These are phyloP conservation scores for Ogataea zsoltii DNA, from an alignment of 805 yeast species.

Conservation along the genomic window DNA sequence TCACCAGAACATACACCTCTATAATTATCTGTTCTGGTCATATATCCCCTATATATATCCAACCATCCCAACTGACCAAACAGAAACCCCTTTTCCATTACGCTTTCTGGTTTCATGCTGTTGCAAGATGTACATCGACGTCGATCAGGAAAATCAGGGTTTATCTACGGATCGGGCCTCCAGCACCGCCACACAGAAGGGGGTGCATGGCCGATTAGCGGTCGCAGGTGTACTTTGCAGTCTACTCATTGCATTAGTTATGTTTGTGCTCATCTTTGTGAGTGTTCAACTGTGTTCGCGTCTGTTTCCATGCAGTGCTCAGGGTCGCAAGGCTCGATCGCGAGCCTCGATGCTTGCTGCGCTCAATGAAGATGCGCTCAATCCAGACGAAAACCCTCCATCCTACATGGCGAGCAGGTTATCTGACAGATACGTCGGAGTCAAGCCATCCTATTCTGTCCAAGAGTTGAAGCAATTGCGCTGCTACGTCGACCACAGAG, in stretches of 20 bases:
- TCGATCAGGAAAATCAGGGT: neutral
- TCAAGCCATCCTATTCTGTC: constrained; percentile 18
- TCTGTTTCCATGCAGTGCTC: constrained; percentile 5
- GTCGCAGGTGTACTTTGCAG: constrained; percentile 11
- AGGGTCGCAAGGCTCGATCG: neutral
- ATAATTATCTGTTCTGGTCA: constrained; percentile 1
- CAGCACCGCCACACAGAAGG: neutral
- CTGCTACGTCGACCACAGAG: constrained; percentile 16
- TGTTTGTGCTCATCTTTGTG: constrained; percentile 9
- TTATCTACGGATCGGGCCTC: neutral
- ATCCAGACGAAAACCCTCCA: constrained; percentile 12
- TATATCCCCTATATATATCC: neutral
- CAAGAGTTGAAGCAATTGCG: constrained; percentile 12
- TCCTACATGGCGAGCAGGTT: constrained; percentile 15
- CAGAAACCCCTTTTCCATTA: neutral
- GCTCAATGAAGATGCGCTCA: neutral
- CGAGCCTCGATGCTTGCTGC: neutral
- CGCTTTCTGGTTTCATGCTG: neutral
- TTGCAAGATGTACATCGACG: neutral
- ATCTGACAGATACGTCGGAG: constrained; percentile 9
- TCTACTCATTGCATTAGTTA: constrained; percentile 7
- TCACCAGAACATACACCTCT: neutral
- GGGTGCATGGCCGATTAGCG: constrained; percentile 6
- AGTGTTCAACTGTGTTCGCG: constrained; percentile 12
- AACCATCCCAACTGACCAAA: neutral